Base-by-base conservation (phyloP, 1,139 yeast genomes). In the Geotrichum aggregatum region DNA sequence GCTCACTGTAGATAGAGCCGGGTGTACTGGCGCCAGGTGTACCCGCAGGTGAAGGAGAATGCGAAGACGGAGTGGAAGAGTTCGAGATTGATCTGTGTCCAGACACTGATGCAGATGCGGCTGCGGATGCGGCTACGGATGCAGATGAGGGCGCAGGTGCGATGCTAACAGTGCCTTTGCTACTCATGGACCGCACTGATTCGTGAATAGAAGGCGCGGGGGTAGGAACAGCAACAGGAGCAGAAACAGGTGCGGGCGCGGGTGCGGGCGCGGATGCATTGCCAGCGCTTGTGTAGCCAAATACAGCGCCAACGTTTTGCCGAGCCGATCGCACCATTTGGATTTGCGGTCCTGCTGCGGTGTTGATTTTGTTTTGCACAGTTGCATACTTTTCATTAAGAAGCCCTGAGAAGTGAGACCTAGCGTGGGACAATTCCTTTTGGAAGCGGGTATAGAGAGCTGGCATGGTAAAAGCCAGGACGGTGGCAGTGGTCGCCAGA, bases 381-480 rank as follows among this genome's bases (percentile, higher is more conserved):
- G 11, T 14, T n/a, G 34, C 21, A 3, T 34, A 40, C 22, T 47
- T 26, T 3, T 19, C 21, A 11, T 31, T 21, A 19, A 39, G 13
- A 8, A 47, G 10, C 31, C 26, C 13, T 18, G 36, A 26, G 40
- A 47, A 39, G 31, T 31, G 33, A 13, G 13, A 21, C 2, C 31
- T 19, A 3, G 44, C 44, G 22, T 39, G 36, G 7, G 26, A 21
- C 16, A 39, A 6, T 19, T 31, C 43, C 11, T 13, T 5, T n/a
- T 28, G 24, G 30, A 47, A 47, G 3, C 39, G 26, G 18, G 44
- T 11, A n/a, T 38, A 47, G 14, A 39, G 39, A 2, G 44, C 40
- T 14, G 44, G 50, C 11, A 39, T 13, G 19, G 47, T 44, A 13
- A 44, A 44, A 1, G 47, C 47, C 5, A 35, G n/a, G 14, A 44